Evolutionary conservation across 2,329 filamentous ascomycete species (phyloP).

Genomic region (Fusarium sp.): DNA sequence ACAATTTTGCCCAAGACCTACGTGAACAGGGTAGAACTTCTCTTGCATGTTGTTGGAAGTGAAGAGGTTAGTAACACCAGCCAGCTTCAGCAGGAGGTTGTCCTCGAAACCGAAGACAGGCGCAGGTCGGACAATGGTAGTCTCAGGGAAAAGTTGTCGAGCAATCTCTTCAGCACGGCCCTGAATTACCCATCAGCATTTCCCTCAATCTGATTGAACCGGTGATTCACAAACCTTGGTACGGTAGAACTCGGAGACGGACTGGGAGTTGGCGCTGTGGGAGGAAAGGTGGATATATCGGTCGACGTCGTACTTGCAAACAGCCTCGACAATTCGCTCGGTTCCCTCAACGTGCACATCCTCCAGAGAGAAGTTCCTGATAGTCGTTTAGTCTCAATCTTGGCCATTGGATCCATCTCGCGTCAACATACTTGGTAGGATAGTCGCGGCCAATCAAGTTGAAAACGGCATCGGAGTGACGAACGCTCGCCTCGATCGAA

Average conservation of each 20-base stretch:
- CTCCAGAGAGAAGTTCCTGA: slow-evolving; percentile 89
- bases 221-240: slow-evolving; percentile 74
- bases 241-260: slow-evolving; percentile 87
- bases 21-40: slow-evolving; percentile 90
- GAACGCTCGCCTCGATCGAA: slow-evolving; percentile 95
- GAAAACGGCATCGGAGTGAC: slow-evolving; percentile 97
- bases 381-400: slow-evolving; percentile 36
- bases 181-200: slow-evolving; percentile 53
- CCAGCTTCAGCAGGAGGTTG: slow-evolving; percentile 86
- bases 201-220: neutral
- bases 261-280: slow-evolving; percentile 86
- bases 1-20: slow-evolving; percentile 54
- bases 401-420: neutral
- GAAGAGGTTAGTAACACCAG: slow-evolving; percentile 81
- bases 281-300: slow-evolving; percentile 97
- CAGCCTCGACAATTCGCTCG: slow-evolving; percentile 91
- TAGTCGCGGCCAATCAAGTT: slow-evolving; percentile 96
- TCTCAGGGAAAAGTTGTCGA: slow-evolving; percentile 92
- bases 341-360: slow-evolving; percentile 95
- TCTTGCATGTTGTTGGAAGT: slow-evolving; percentile 95
- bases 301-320: slow-evolving; percentile 97
- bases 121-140: slow-evolving; percentile 93
- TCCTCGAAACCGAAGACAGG: slow-evolving; percentile 97
- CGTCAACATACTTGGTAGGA: slow-evolving; percentile 80
- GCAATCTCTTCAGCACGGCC: slow-evolving; percentile 84